A percentile compares a stretch with the other conserved stretches of the same genome.
These are phyloP conservation scores for Juglanconis juglandina DNA, from an alignment of 2,329 filamentous ascomycete species.

Conservation along the genomic window DNA sequence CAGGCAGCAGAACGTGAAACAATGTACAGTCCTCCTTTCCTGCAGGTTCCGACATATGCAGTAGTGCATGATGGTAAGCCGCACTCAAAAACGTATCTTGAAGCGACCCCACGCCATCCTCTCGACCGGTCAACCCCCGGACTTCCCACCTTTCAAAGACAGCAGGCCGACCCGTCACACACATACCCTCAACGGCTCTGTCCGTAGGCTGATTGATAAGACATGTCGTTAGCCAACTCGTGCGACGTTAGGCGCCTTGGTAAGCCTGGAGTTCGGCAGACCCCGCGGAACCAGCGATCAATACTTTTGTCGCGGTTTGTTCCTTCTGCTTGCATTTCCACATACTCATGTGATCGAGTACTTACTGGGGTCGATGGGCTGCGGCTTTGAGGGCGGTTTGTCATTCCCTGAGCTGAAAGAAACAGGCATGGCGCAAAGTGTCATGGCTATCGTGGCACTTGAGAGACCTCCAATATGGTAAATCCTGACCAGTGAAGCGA, in stretches of 20 bases:
- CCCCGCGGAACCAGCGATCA: neutral
- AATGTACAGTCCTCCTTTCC: neutral
- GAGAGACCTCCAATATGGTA: neutral
- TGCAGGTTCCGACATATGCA: slow-evolving; percentile 7
- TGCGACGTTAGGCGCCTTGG: neutral
- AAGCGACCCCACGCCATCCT: slow-evolving; percentile 1
- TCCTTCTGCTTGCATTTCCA: neutral
- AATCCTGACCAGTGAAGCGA: neutral
- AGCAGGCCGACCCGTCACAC: neutral
- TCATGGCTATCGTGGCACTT: neutral
- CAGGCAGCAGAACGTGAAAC: neutral
- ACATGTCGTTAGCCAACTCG: slow-evolving; percentile 1
- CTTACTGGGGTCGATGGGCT: slow-evolving; percentile 16
- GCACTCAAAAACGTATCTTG: neutral
- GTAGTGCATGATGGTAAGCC: slow-evolving; percentile 2
- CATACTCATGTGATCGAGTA: slow-evolving; percentile 12
- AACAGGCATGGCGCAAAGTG: neutral
- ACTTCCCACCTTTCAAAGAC: neutral
- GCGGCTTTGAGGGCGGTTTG: slow-evolving; percentile 3
- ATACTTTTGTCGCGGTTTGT: neutral
- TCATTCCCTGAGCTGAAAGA: neutral
- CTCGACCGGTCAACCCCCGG: slow-evolving; percentile 6
- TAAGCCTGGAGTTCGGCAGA: neutral
- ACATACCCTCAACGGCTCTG: neutral
- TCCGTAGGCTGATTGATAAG: slow-evolving; percentile 9